These are phyloP conservation scores for Pyrrhoderma noxium DNA, from an alignment of 1,284 basidiomycete species.

Conservation along the genomic window DNA sequence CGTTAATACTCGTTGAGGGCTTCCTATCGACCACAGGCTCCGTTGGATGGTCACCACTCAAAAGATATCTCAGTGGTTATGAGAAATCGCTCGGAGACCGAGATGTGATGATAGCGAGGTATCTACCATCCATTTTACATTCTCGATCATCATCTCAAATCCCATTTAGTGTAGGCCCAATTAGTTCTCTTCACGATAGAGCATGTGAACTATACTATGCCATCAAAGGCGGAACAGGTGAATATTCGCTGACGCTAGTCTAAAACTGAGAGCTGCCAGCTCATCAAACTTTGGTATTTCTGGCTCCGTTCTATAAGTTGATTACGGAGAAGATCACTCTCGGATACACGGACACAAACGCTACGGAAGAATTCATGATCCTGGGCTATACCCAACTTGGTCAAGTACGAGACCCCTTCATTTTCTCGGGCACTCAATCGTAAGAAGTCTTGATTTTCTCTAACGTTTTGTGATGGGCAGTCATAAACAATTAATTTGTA, in stretches of 20 bases:
- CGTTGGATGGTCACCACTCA: constrained; percentile 39
- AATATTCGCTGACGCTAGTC: constrained; percentile 15
- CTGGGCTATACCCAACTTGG: constrained; percentile 44
- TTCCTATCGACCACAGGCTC: constrained; percentile 41
- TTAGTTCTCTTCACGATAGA: constrained; percentile 50
- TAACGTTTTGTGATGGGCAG: not conserved
- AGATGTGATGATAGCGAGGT: constrained; percentile 36
- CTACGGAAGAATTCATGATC: constrained; percentile 35
- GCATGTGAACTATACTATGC: constrained; percentile 53
- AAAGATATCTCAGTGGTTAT: constrained; percentile 29
- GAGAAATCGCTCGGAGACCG: constrained; percentile 19
- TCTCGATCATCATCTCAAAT: not conserved
- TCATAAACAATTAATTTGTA: constrained; percentile 19
- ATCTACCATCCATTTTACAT: constrained; percentile 1
- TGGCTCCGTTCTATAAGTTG: constrained; percentile 24
- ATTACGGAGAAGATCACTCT: constrained; percentile 37
- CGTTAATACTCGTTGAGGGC: constrained; percentile 48
- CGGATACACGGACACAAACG: constrained; percentile 32
- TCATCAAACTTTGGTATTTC: not conserved
- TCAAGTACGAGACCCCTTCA: constrained; percentile 38
- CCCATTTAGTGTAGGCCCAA: constrained; percentile 37
- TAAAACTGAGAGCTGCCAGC: no score
- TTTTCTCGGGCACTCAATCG: constrained; percentile 50
- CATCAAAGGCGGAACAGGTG: constrained; percentile 41
- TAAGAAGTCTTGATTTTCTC: constrained; percentile 21